phyloP scores from a whole-genome alignment of 345 rosid genomes.

The Populus deltoides region DNA sequence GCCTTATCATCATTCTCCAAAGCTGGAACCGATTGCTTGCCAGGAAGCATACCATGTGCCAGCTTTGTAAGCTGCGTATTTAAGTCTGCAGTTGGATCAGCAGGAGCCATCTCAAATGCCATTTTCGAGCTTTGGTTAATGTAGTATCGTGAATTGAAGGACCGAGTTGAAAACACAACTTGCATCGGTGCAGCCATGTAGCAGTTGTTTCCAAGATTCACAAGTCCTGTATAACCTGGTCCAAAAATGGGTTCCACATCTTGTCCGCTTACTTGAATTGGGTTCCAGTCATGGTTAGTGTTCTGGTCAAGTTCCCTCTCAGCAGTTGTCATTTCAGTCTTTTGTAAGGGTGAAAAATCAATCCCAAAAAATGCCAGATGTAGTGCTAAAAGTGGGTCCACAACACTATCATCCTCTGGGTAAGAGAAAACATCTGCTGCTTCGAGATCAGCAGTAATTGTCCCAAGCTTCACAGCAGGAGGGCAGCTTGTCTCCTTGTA shows the following conservation, averaged over 20 bases:
- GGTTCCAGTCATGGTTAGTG: constrained; percentile 94
- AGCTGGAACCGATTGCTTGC: constrained; percentile 80
- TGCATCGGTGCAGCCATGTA: constrained; percentile 99
- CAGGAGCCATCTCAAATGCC: constrained; percentile 86
- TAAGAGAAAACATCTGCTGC: constrained; percentile 98
- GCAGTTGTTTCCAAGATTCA: constrained; percentile 98
- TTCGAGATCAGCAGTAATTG: constrained; percentile 89
- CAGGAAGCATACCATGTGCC: constrained; percentile 91
- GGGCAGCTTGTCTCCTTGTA: constrained; percentile 87
- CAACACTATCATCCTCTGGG: constrained; percentile 86
- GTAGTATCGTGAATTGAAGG: constrained; percentile 67
- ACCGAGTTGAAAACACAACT: constrained; percentile 71
- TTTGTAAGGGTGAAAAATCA: constrained; percentile 87
- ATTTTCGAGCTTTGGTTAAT: constrained; percentile 57
- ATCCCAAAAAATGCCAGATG: constrained; percentile 96
- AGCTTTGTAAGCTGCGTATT: constrained; percentile 93
- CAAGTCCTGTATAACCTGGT: constrained; percentile 95
- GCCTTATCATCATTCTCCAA: constrained; percentile 45
- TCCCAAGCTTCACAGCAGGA: constrained; percentile 96
- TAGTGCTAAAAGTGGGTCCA: constrained; percentile 85
- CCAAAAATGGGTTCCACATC: constrained; percentile 78
- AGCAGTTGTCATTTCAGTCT: constrained; percentile 99
- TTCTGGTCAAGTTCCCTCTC: constrained; percentile 99
- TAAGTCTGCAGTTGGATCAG: constrained; percentile 94
- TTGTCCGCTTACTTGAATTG: constrained; percentile 96